Evolutionary conservation across 768 basidiomycete species (phyloP), one percentile per base, ranked within the genome.

Genomic region (Boletus insuetus): DNA sequence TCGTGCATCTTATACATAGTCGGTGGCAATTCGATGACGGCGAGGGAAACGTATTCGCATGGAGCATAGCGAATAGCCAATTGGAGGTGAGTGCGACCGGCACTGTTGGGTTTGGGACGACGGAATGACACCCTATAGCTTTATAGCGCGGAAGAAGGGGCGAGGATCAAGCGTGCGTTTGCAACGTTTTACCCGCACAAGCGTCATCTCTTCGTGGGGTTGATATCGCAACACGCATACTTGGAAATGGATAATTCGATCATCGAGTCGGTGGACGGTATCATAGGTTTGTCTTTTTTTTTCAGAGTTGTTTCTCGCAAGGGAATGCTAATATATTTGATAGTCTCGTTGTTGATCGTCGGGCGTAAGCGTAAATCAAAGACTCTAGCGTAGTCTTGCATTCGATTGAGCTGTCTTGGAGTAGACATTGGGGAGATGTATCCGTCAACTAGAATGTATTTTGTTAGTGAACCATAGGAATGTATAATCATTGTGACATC

Each of bases 181-280:
- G 77, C 68, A 4, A 66, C 69, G 11, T 76, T 69, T 55, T 62
- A 69, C 53, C 65, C 55, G 41, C 67, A 75, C 58, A 71, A 67
- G 54, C 69, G 76, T 4, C 69, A 68, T 54, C 42, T 72, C 54
- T 54, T 64, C 37, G 63, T 77, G 4, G 65, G 74, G 13, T 61
- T 64, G 48, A 71, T 77, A 59, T 74, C 70, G 34, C 64, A 70
- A 32, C 54, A 69, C 11, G 73, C 75, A 35, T 74, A 70, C 53
- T 43, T 77, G 35, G 75, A 76, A 38, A 56, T 77, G 14, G 66
- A 73, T 40, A 54, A 65, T 32, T 64, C 63, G n/a, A 61, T 67
- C 17, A 20, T 70, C 48, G 67, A 70, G 20, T 69, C 72, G 7
- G 35, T 75, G 41, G 75, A 77, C 48, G 61, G 68, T 10, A 65